Percentiles rank a stretch among this genome's conserved stretches.
Conservation (phyloP, 1,284 basidiomycete species). For the Hemileia vastatrix region DNA sequence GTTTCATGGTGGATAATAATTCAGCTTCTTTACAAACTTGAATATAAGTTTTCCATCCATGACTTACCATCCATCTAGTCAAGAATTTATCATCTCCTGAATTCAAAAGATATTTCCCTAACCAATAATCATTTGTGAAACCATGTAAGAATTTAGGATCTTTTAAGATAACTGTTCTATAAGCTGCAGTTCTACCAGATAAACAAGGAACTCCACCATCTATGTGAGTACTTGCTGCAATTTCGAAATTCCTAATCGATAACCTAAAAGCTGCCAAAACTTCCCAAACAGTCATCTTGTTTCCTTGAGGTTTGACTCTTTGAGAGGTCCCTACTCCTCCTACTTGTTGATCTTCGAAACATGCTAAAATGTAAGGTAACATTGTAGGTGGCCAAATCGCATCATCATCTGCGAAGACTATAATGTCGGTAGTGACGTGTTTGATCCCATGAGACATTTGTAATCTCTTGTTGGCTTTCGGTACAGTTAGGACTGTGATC, state of each 20-base stretch:
- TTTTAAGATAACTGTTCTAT: conserved; percentile 82
- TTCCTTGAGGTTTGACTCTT: conserved; percentile 68
- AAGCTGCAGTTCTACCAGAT: conserved; percentile 80
- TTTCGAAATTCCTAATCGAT: conserved; percentile 85
- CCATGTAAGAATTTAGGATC: conserved; percentile 83
- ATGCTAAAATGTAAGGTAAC: conserved; percentile 70
- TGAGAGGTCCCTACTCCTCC: conserved; percentile 84
- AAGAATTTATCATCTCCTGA: conserved; percentile 88
- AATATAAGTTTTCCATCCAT: conserved; percentile 85
- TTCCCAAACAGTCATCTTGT: conserved; percentile 80
- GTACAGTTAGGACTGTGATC: conserved; percentile 77
- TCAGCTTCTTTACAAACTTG: conserved; percentile 84
- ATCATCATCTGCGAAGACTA: conserved; percentile 90
- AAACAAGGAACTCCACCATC: conserved; percentile 84
- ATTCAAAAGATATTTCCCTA: conserved; percentile 83
- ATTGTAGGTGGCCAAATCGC: conserved; percentile 86
- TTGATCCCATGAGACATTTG: conserved; percentile 87
- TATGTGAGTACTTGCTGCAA: conserved; percentile 74
- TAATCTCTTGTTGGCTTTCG: conserved; percentile 80
- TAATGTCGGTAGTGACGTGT: conserved; percentile 79
- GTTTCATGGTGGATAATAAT: conserved; percentile 84
- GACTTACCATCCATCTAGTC: conserved; percentile 90
- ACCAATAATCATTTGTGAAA: conserved; percentile 86
- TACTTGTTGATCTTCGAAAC: conserved; percentile 84
- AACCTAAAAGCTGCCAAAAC: conserved; percentile 81